These are phyloP conservation scores for Thelonectria rubi DNA, from an alignment of 2,329 filamentous ascomycete genomes.

Conservation along the genomic window DNA sequence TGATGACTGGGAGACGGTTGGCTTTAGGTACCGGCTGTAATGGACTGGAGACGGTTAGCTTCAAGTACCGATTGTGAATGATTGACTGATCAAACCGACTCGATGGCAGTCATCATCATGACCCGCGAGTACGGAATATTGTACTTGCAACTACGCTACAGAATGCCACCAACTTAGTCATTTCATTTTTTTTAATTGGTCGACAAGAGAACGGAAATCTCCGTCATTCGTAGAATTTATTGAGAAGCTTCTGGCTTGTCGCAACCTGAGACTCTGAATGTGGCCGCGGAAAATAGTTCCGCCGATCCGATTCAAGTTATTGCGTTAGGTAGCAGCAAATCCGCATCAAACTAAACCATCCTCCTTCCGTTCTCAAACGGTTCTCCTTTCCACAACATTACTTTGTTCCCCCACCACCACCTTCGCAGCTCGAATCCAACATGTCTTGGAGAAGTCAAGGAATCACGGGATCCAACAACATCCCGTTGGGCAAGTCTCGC, in stretches of 20 bases:
- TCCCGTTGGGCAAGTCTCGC: slow-evolving; percentile 88
- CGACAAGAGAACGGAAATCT: too few relatives aligned
- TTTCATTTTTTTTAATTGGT: too few relatives aligned
- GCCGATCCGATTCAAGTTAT: slow-evolving; percentile 5
- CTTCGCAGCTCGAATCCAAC: slow-evolving; percentile 34
- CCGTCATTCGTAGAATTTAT: neutral
- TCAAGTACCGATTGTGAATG: too few relatives aligned
- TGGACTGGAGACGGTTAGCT: too few relatives aligned
- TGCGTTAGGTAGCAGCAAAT: slow-evolving; percentile 4
- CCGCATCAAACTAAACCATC: slow-evolving; percentile 9
- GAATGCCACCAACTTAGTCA: too few relatives aligned
- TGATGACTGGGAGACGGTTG: neutral
- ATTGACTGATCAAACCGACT: too few relatives aligned
- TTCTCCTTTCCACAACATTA: slow-evolving; percentile 18
- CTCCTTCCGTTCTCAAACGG: neutral
- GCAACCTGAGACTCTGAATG: neutral
- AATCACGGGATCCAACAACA: slow-evolving; percentile 98
- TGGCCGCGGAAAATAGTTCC: slow-evolving; percentile 9
- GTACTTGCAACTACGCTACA: too few relatives aligned
- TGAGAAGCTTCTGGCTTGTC: neutral
- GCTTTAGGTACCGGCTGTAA: too few relatives aligned
- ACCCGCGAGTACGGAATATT: too few relatives aligned
- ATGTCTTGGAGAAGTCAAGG: slow-evolving; percentile 80
- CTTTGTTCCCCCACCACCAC: slow-evolving; percentile 6
- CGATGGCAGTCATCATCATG: too few relatives aligned